Evolutionary conservation across 441 rosid species (phyloP).

Genomic region (Pelargonium cotyledonis): DNA sequence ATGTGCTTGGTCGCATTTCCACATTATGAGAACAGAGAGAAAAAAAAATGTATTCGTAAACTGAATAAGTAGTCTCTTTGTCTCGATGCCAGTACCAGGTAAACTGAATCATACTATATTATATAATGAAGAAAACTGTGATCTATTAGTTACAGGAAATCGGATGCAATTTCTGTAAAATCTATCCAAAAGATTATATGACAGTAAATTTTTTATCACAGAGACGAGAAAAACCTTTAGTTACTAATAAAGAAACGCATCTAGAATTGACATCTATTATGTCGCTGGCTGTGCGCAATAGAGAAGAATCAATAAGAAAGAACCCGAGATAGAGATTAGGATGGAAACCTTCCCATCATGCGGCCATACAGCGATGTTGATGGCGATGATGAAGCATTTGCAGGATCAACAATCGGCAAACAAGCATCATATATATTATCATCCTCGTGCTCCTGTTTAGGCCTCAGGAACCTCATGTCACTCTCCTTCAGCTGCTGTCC

Average conservation of each 20-base stretch:
- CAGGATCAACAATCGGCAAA: conserved; percentile 28
- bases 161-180: background rate
- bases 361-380: conserved; percentile 27
- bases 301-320: too few relatives aligned
- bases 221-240: background rate
- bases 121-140: too few relatives aligned
- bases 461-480: background rate
- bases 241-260: too few relatives aligned
- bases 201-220: background rate
- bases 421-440: conserved; percentile 32
- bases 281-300: too few relatives aligned
- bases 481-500: conserved; percentile 16
- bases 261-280: too few relatives aligned
- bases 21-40: too few relatives aligned
- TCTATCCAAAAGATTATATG: background rate
- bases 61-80: too few relatives aligned
- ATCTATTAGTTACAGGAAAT: background rate
- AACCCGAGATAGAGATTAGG: conserved; percentile 10
- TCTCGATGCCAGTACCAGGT: too few relatives aligned
- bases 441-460: conserved; percentile 14
- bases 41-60: too few relatives aligned
- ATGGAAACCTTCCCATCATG: conserved; percentile 28
- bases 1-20: too few relatives aligned
- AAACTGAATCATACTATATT: too few relatives aligned
- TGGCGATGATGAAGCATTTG: conserved; percentile 25